Conservation (phyloP, 495 filamentous ascomycete genomes). For the Ascobolus immersus region DNA sequence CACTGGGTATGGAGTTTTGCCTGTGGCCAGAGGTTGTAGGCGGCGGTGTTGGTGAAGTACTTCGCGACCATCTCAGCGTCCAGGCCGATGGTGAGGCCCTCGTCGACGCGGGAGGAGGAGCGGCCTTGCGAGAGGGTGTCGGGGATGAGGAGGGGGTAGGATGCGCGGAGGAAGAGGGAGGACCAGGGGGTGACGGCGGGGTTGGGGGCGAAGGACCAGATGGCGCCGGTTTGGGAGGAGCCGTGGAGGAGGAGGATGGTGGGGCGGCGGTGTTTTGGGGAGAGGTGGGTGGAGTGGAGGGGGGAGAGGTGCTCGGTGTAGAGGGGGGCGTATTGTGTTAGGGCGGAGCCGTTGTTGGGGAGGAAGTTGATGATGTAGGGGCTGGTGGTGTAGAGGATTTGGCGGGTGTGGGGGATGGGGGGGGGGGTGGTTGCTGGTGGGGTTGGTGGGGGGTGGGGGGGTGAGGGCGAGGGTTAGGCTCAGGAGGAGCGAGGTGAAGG, state of each 20-base stretch:
- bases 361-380: slow-evolving; percentile 1
- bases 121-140: slow-evolving; percentile 24
- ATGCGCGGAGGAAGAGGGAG: slow-evolving; percentile 22
- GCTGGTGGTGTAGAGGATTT: background rate
- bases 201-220: too few species aligned
- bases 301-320: slow-evolving; percentile 2
- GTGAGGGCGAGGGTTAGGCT: too few species aligned
- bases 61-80: too few species aligned
- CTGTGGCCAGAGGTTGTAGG: slow-evolving; percentile 20
- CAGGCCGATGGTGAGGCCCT: too few species aligned
- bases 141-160: slow-evolving; percentile 23
- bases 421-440: too few species aligned
- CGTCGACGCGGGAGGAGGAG: too few species aligned
- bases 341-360: background rate
- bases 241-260: slow-evolving; percentile 5
- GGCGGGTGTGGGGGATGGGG: background rate
- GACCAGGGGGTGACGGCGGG: slow-evolving; percentile 27
- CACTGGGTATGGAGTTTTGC: slow-evolving; percentile 25
- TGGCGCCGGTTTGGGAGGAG: slow-evolving; percentile 3
- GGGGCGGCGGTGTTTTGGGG: background rate
- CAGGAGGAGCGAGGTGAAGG: too few species aligned
- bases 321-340: background rate
- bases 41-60: slow-evolving; percentile 25
- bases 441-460: too few species aligned
- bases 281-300: too few species aligned